phyloP scores from a whole-genome alignment of 2,329 filamentous ascomycete species.

The Aspergillus floridensis region DNA sequence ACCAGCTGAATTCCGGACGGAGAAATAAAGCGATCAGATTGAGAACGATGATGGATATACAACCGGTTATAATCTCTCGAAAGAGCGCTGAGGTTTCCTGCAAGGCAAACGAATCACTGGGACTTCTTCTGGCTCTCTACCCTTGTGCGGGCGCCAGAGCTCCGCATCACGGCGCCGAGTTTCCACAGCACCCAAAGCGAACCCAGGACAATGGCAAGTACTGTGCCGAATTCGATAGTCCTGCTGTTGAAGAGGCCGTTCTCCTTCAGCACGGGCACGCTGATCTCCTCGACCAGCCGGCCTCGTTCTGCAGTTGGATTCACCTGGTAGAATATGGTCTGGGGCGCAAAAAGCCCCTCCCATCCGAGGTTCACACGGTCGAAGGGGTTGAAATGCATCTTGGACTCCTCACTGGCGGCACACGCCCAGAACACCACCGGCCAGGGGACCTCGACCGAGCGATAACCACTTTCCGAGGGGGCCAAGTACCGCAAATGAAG shows the following conservation, averaged over 20 bases:
- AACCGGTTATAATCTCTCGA: neutral
- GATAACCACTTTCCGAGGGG: constrained; percentile 57
- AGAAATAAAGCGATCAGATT: neutral
- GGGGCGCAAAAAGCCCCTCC: constrained; percentile 71
- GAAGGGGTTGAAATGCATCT: constrained; percentile 77
- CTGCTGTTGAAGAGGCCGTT: constrained; percentile 39
- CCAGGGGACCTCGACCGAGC: constrained; percentile 65
- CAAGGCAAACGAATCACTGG: constrained; percentile 15
- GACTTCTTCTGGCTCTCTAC: constrained; percentile 25
- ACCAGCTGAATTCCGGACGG: neutral
- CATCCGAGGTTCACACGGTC: constrained; percentile 82
- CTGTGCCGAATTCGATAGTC: constrained; percentile 55
- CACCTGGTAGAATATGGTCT: constrained; percentile 81
- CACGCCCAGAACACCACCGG: constrained; percentile 92
- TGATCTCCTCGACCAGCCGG: constrained; percentile 53
- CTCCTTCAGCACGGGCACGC: constrained; percentile 63
- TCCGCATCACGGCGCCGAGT: constrained; percentile 39
- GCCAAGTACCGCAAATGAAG: constrained; percentile 81
- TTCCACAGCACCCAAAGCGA: constrained; percentile 70
- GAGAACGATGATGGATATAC: neutral
- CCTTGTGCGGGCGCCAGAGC: constrained; percentile 17
- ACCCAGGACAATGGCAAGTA: constrained; percentile 59
- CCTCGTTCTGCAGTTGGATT: constrained; percentile 42
- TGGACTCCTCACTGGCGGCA: constrained; percentile 55
- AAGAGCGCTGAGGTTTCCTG: neutral